phyloP scores from a whole-genome alignment of 2,329 filamentous ascomycete species.

The Neophaeococcomyces aloes region DNA sequence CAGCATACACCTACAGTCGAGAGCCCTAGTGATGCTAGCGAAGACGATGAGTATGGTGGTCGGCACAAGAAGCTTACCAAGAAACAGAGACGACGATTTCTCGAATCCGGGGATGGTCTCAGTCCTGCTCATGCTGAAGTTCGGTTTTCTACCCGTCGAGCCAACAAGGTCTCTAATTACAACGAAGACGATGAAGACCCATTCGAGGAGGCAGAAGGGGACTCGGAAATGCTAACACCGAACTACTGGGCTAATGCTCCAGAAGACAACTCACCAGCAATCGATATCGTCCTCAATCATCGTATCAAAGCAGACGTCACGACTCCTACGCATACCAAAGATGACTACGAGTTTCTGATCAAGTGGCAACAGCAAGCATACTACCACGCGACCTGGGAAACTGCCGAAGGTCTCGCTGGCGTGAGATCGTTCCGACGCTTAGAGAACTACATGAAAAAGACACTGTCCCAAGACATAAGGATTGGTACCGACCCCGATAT shows the following conservation, averaged over 20 bases:
- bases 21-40: constrained; percentile 52
- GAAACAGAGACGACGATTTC: constrained; percentile 62
- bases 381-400: constrained; percentile 92
- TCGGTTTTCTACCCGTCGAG: constrained; percentile 80
- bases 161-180: constrained; percentile 61
- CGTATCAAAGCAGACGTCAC: constrained; percentile 58
- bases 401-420: constrained; percentile 59
- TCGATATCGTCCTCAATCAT: constrained; percentile 86
- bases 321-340: constrained; percentile 36
- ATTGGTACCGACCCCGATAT: constrained; percentile 64
- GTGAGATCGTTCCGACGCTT: constrained; percentile 77
- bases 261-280: constrained; percentile 67
- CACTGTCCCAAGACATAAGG: constrained; percentile 67
- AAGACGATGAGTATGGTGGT: constrained; percentile 64
- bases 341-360: constrained; percentile 82
- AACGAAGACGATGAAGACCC: constrained; percentile 56
- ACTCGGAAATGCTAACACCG: constrained; percentile 52
- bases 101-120: constrained; percentile 53
- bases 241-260: constrained; percentile 56
- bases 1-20: constrained; percentile 36
- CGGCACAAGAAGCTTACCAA: constrained; percentile 61
- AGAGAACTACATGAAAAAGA: constrained; percentile 87
- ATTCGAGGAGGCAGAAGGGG: constrained; percentile 43
- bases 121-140: constrained; percentile 64
- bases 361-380: constrained; percentile 97